Base-by-base conservation (phyloP, 2,329 filamentous ascomycete genomes). In the Monilinia laxa region DNA sequence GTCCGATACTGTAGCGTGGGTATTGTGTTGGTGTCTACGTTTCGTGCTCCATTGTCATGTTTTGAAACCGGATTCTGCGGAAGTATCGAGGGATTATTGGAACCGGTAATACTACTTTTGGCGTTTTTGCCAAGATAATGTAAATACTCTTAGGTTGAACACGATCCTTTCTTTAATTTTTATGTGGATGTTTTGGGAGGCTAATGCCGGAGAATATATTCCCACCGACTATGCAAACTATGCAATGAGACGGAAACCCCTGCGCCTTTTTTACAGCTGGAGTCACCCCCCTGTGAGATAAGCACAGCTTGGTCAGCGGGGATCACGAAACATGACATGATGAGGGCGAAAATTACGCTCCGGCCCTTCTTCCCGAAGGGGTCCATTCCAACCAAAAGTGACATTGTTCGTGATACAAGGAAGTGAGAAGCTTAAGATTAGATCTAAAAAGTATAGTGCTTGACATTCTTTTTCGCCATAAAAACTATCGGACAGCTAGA, bases 321-420 rank as follows among this genome's bases (percentile, higher is more conserved):
- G 14, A 35, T 52, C 16, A n/a, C 12, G 12, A 25, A 52, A 60
- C 20, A 60, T 51, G 28, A 20, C 45, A 62, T 10, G n/a, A 51
- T 57, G 9, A 9, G 7, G 9, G 4, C 23, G 9, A 11, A 35
- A 35, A 52, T 16, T 65, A 38, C 31, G 49, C n/a, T 54, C n/a
- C 55, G 64, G 64, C 18, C 64, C 64, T 65, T 28, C 38, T 53
- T 42, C 25, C 25, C 55, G 20, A 16, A 45, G 20, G 18, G 4
- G 18, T 11, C 10, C n/a, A 18, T 11, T 11, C 6, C 60, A 38
- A 63, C 12, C 23, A 18, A 47, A 47, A 6, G 11, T 59, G 4
- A 35, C 23, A 28, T 42, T 18, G 23, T 42, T 20, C 16, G 12
- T 20, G 9, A 54, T 16, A 62, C 9, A 28, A 28, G n/a, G 16